Conservation (phyloP, 148 eudicot species). For the Nepenthes gracilis region DNA sequence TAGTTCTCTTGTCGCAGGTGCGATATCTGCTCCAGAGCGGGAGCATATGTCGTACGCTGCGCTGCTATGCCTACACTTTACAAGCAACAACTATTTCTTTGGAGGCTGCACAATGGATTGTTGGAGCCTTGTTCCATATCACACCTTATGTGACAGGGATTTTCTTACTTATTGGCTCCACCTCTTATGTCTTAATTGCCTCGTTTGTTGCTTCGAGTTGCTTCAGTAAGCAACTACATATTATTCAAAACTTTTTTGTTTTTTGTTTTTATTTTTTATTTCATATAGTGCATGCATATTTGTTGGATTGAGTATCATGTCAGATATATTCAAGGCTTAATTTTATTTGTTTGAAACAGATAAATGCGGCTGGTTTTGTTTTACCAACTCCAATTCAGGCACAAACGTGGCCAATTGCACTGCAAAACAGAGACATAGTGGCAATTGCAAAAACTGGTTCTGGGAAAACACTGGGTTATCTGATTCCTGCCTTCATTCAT, state of each 20-base stretch:
- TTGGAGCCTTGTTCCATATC: conserved; percentile 90
- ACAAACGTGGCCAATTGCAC: conserved; percentile 98
- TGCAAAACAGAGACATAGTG: conserved; percentile 80
- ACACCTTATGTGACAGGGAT: conserved; percentile 82
- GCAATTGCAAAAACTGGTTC: conserved; percentile 99
- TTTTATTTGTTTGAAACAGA: conserved; percentile 26
- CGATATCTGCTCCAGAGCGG: conserved; percentile 99
- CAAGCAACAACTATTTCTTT: conserved; percentile 63
- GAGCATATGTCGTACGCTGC: conserved; percentile 99
- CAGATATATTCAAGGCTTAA: not conserved
- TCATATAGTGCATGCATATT: not conserved
- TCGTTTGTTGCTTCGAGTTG: conserved; percentile 95
- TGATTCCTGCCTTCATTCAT: conserved; percentile 88
- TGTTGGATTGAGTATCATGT: not conserved
- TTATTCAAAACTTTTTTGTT: conserved; percentile 12
- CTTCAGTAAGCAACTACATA: conserved; percentile 98
- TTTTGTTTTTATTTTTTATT: conserved; percentile 4
- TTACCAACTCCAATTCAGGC: conserved; percentile 99
- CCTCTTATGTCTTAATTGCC: conserved; percentile 68
- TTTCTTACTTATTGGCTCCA: conserved; percentile 76
- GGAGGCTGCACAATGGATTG: conserved; percentile 93
- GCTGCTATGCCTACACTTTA: conserved; percentile 63
- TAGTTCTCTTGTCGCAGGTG: conserved; percentile 95
- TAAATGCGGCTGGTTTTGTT: conserved; percentile 73
- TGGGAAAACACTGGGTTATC: conserved; percentile 93